Conservation (phyloP, 2,329 filamentous ascomycete species). For the Pseudogymnoascus verrucosus region DNA sequence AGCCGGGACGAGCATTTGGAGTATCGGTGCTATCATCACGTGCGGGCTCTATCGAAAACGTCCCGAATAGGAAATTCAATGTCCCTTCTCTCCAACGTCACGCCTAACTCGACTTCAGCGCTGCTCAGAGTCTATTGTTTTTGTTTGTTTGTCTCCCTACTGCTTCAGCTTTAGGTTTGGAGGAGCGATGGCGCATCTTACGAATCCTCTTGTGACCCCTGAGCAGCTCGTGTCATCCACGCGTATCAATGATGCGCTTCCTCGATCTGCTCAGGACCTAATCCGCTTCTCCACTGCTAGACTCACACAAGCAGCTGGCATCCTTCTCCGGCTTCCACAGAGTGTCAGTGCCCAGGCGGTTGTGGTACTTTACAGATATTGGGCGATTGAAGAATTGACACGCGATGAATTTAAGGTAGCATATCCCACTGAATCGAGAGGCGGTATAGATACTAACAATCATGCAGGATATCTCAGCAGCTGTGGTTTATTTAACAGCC, state of each 20-base stretch:
- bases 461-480: constrained; percentile 68
- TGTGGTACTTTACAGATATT: constrained; percentile 74
- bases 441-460: constrained; percentile 7
- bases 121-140: not conserved
- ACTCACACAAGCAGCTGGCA: constrained; percentile 69
- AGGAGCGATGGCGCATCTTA: constrained; percentile 50
- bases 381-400: constrained; percentile 50
- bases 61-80: constrained; percentile 8
- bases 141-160: not conserved
- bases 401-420: constrained; percentile 42
- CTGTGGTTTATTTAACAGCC: constrained; percentile 68
- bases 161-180: too few relatives aligned
- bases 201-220: constrained; percentile 65
- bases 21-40: not conserved
- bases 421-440: not conserved
- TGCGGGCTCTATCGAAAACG: not conserved
- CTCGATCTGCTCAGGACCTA: constrained; percentile 61
- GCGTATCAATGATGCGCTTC: constrained; percentile 46
- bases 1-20: not conserved
- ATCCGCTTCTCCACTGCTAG: constrained; percentile 64
- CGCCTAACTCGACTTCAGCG: not conserved
- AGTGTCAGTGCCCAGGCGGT: constrained; percentile 80
- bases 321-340: constrained; percentile 77
- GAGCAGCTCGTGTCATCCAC: constrained; percentile 56
- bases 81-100: not conserved